Percentiles rank a stretch among this genome's conserved stretches.
phyloP scores from a whole-genome alignment of 352 stramenopile species.

The Pythium rishiriense region DNA sequence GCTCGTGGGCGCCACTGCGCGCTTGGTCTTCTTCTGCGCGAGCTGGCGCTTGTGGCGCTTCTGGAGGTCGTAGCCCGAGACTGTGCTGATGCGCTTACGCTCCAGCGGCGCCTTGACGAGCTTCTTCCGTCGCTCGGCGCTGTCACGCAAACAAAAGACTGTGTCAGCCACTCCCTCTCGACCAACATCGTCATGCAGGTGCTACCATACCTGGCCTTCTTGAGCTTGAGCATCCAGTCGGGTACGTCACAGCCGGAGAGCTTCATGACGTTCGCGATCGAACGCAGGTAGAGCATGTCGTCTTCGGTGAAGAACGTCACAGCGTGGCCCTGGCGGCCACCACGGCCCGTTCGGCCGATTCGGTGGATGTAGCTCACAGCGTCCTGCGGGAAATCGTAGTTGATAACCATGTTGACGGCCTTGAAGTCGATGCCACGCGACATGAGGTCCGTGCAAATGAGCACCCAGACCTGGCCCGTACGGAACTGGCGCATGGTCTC shows the following conservation, averaged over 20 bases:
- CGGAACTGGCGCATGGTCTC: conserved; percentile 95
- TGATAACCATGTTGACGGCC: conserved; percentile 99
- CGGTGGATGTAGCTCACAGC: conserved; percentile 96
- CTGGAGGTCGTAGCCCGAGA: conserved; percentile 87
- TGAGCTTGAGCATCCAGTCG: conserved; percentile 98
- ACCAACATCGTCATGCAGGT: background rate
- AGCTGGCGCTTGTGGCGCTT: conserved; percentile 78
- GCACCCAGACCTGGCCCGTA: conserved; percentile 95
- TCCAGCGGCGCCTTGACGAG: conserved; percentile 75
- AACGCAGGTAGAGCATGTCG: conserved; percentile 93
- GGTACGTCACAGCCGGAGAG: conserved; percentile 97
- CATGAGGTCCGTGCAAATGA: conserved; percentile 99
- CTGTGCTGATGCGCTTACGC: conserved; percentile 80
- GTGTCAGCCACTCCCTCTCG: background rate
- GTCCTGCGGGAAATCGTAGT: conserved; percentile 98
- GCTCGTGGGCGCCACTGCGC: too few species aligned
- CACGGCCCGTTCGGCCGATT: conserved; percentile 95
- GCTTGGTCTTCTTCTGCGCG: conserved; percentile 19
- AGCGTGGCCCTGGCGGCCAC: conserved; percentile 90
- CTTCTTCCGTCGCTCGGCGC: conserved; percentile 72
- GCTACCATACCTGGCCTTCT: conserved; percentile 77
- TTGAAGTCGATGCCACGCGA: conserved; percentile 99
- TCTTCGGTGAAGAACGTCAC: conserved; percentile 98
- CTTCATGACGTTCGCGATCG: conserved; percentile 99
- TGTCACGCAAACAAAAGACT: conserved; percentile 24